Percentiles rank a stretch among this genome's conserved stretches.
These are phyloP conservation scores for Claviceps spartinae DNA, from an alignment of 2,329 filamentous ascomycete genomes.

Conservation along the genomic window DNA sequence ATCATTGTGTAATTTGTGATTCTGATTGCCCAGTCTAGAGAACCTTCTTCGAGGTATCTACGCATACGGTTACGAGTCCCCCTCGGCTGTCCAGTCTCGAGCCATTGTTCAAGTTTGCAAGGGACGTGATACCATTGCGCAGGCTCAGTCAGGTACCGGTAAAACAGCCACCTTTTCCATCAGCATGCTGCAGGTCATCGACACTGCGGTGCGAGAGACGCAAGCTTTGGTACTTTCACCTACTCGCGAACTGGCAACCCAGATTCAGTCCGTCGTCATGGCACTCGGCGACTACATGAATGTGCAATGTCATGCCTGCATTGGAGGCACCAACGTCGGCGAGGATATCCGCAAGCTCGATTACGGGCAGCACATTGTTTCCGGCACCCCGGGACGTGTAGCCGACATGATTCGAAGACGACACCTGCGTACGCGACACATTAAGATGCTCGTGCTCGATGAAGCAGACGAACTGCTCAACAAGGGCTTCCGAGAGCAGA, in stretches of 20 bases:
- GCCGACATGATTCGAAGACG: conserved; percentile 49
- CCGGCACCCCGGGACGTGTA: conserved; percentile 91
- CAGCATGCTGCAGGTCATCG: conserved; percentile 90
- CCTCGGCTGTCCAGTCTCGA: conserved; percentile 92
- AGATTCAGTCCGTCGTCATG: conserved; percentile 98
- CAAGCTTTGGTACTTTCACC: conserved; percentile 93
- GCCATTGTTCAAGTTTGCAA: conserved; percentile 99
- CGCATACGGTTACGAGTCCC: conserved; percentile 96
- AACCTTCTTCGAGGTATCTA: conserved; percentile 95
- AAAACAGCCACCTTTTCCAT: conserved; percentile 96
- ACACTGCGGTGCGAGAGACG: conserved; percentile 81
- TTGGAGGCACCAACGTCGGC: conserved; percentile 93
- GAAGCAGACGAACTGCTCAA: conserved; percentile 60
- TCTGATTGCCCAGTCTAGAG: conserved; percentile 33
- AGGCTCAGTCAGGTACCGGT: conserved; percentile 92
- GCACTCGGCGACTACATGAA: conserved; percentile 99
- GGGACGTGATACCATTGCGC: conserved; percentile 94
- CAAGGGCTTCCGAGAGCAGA: conserved; percentile 93
- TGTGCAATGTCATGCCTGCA: conserved; percentile 96
- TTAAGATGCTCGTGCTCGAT: conserved; percentile 51
- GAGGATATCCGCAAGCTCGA: conserved; percentile 97
- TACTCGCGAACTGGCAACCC: conserved; percentile 89
- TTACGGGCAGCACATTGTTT: conserved; percentile 95
- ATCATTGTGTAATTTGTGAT: background rate
- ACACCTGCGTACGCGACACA: conserved; percentile 43